Evolutionary conservation across 1,284 basidiomycete species (phyloP), one percentile per base, ranked within the genome.

Genomic region (Cutaneotrichosporon sp.): DNA sequence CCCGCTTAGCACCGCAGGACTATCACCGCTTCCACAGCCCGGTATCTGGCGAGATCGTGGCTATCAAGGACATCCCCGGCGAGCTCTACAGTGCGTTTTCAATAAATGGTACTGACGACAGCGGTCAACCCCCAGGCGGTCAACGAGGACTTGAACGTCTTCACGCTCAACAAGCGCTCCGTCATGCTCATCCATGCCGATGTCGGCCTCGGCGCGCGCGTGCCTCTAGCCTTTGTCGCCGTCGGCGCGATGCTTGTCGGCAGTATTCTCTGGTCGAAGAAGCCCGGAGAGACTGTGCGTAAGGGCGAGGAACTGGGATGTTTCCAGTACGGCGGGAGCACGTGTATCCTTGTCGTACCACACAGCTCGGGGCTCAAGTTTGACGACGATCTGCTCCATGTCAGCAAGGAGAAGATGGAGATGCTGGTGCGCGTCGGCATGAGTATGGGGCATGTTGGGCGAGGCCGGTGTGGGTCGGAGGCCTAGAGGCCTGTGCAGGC

Each of bases 21-120:
- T 93, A 92, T 71, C 91, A 92, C 74, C 86, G 91, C 26, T 93
- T 91, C 84, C 91, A 93, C 72, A 86, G 86, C 32, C 91, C 90
- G 1, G 83, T 89, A 31, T 86, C 89, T 61, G 89, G 85, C 22
- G 83, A 81, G n/a, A 77, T 84, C 4, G 82, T 79, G 4, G 80
- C 85, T 62, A 81, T 89, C 5, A 79, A 77, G 51, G 74, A 77
- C 56, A 81, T 84, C 56, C 66, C 73, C 7, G 83, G 82, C 21
- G 66, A 69, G 26, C 68, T 81, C 30, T 81, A 82, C 69, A 75
- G 78, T 79, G 57, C 62, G 76, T 67, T 42, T 26, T 18, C 32
- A 13, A 4, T 31, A 6, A 10, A 9, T 7, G 1, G 31, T 21
- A 55, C 66, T 65, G 11, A 64, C 38, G 2, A 21, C 31, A 66